Base-by-base conservation (phyloP, 176 grass and related monocot species). In the Cenchrus americanus region DNA sequence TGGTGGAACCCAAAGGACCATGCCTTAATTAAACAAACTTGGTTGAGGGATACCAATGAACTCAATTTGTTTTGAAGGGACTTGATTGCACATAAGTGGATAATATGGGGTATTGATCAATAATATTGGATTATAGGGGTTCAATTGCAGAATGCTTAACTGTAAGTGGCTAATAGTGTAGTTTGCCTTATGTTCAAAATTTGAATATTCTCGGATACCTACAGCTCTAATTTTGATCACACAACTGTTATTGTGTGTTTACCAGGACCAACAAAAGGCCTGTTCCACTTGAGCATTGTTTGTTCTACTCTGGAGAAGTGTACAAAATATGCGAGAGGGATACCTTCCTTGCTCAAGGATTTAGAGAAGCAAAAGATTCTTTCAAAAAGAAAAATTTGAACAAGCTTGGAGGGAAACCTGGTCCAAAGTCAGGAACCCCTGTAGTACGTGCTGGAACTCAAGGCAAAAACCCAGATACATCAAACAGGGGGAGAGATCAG, bases 261-360 rank as follows among this genome's bases (percentile, higher is more conserved):
- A 76, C 40, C 92, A 97, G 94, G 88, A 98, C 93, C 37, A 91
- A 71, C 73, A 93, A 92, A 87, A 88, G 96, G 83, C 96, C 96
- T 64, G 91, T 98, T 82, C 96, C 96, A 7, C 88, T 95, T 80
- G 96, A 98, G 73, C 96, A 98, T 71, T 98, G 96, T 62, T 88
- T 98, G 80, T 98, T 98, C 91, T 98, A 95, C 75, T 88, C 90
- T 73, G 96, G 91, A 78, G 93, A 93, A 62, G 40, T 93, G 76
- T 95, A 87, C 84, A 90, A 91, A 87, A 82, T 98, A 88, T 98
- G 96, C 69, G 88, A 98, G 83, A 91, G 80, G 27, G 96, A 95
- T 55, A 54, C 26, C 17, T 98, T 98, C 87, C 82, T 98, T 84
- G 79, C 89, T 68, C 93, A 93, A 89, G 96, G 96, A 75, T 91